Conservation (phyloP, 2,329 filamentous ascomycete genomes). For the Sordariomycetes sp. region DNA sequence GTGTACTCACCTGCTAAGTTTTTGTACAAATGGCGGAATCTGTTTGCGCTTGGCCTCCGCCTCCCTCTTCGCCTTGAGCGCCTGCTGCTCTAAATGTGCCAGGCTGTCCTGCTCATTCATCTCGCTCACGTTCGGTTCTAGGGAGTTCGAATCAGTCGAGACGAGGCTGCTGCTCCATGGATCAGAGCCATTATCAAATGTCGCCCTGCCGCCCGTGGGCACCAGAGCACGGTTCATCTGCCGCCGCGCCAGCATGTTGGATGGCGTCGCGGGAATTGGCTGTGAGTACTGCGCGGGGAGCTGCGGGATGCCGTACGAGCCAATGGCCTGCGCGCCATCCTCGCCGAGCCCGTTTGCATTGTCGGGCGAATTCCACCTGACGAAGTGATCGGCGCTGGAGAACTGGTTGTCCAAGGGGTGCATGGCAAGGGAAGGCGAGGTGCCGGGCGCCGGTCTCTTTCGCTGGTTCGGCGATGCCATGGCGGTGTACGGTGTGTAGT, state of each 20-base stretch:
- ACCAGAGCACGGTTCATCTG: conserved; percentile 37
- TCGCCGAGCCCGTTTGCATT: neutral
- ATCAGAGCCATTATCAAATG: conserved; percentile 25
- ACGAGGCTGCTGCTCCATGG: conserved; percentile 23
- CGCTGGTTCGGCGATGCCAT: conserved; percentile 41
- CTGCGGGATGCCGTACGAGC: neutral
- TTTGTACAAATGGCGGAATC: conserved; percentile 95
- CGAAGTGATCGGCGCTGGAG: neutral
- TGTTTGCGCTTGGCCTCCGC: conserved; percentile 84
- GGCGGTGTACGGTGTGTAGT: conserved; percentile 5
- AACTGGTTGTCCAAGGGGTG: conserved; percentile 18
- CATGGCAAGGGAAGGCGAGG: conserved; percentile 46
- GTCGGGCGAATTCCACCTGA: conserved; percentile 1
- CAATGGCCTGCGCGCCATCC: neutral
- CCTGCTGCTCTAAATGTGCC: conserved; percentile 67
- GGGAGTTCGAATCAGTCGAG: conserved; percentile 4
- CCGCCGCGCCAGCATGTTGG: conserved; percentile 37
- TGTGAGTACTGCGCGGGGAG: conserved; percentile 2
- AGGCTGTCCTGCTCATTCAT: conserved; percentile 52
- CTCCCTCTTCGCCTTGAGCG: conserved; percentile 72
- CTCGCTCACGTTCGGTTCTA: conserved; percentile 4
- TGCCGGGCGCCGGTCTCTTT: conserved; percentile 64
- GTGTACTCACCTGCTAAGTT: conserved; percentile 75
- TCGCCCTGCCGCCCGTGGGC: conserved; percentile 22
- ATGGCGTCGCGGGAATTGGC: conserved; percentile 17